These are phyloP conservation scores for Zangia roseola DNA, from an alignment of 768 basidiomycete species.

Conservation along the genomic window DNA sequence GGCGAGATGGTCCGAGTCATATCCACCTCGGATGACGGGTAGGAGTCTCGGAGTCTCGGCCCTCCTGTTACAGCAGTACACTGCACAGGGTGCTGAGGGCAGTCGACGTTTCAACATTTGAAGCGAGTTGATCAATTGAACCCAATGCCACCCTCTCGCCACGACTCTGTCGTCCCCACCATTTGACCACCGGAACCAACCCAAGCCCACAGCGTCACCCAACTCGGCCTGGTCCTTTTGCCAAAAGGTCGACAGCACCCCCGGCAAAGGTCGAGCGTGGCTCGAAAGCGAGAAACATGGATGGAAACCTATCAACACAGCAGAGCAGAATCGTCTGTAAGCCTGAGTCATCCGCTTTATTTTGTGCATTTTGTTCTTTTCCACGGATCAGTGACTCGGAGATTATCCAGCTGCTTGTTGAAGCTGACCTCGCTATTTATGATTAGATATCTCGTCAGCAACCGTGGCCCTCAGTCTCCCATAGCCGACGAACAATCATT, in stretches of 20 bases:
- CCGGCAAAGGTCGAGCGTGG: constrained; percentile 33
- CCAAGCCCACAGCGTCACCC: constrained; percentile 29
- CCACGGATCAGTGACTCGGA: not conserved
- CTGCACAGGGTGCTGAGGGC: too few relatives aligned
- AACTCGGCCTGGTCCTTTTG: constrained; percentile 34
- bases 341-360: too few relatives aligned
- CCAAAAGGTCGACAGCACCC: constrained; percentile 28
- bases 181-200: constrained; percentile 16
- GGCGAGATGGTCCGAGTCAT: not conserved
- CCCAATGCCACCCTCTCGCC: too few relatives aligned
- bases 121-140: too few relatives aligned
- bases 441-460: too few relatives aligned
- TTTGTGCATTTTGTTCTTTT: not conserved
- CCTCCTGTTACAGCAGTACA: too few relatives aligned
- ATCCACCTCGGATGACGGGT: constrained; percentile 5
- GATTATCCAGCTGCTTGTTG: constrained; percentile 27
- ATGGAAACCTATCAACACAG: constrained; percentile 34
- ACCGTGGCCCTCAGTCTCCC: too few relatives aligned
- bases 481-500: too few relatives aligned
- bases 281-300: constrained; percentile 35
- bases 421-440: too few relatives aligned
- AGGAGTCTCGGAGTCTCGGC: too few relatives aligned
- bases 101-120: too few relatives aligned
- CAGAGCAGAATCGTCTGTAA: constrained; percentile 28
- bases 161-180: constrained; percentile 32